Percentiles rank a stretch among this genome's conserved stretches.
Conservation (phyloP, 306 rosid species). For the Vigna radiata region DNA sequence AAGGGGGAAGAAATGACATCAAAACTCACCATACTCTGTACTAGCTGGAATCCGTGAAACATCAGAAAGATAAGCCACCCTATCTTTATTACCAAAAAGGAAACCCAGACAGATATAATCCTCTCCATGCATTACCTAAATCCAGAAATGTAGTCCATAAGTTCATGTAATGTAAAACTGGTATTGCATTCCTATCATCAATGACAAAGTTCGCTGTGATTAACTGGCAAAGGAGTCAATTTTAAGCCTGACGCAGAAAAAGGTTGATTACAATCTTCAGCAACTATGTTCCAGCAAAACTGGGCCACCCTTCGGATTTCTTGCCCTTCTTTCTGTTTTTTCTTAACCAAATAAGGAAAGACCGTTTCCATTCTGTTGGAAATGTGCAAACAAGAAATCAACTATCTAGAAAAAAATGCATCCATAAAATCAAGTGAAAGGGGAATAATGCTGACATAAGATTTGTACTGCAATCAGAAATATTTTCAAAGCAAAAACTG, state of each 20-base stretch:
- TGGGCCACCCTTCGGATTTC: slow-evolving; percentile 90
- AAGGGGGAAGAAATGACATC: slow-evolving; percentile 20
- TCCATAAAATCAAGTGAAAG: slow-evolving; percentile 21
- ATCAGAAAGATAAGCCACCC: slow-evolving; percentile 86
- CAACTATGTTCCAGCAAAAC: slow-evolving; percentile 78
- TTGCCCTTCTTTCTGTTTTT: slow-evolving; percentile 73
- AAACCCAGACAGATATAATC: slow-evolving; percentile 85
- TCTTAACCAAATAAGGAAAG: slow-evolving; percentile 79
- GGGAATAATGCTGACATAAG: neutral
- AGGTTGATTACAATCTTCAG: slow-evolving; percentile 57
- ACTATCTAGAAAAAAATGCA: slow-evolving; percentile 18
- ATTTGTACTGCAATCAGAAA: neutral
- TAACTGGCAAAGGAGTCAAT: slow-evolving; percentile 83
- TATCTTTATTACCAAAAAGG: slow-evolving; percentile 74
- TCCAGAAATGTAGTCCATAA: slow-evolving; percentile 34
- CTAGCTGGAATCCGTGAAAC: slow-evolving; percentile 80
- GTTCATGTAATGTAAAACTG: slow-evolving; percentile 26
- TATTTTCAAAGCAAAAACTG: neutral
- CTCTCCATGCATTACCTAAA: slow-evolving; percentile 90
- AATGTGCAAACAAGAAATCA: slow-evolving; percentile 37
- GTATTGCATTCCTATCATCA: slow-evolving; percentile 1
- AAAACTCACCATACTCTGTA: slow-evolving; percentile 75
- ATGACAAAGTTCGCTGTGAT: slow-evolving; percentile 43
- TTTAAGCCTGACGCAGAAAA: slow-evolving; percentile 81
- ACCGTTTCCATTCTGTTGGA: slow-evolving; percentile 63